phyloP scores from a whole-genome alignment of 176 grass and related monocot species.

The Bromus sterilis region DNA sequence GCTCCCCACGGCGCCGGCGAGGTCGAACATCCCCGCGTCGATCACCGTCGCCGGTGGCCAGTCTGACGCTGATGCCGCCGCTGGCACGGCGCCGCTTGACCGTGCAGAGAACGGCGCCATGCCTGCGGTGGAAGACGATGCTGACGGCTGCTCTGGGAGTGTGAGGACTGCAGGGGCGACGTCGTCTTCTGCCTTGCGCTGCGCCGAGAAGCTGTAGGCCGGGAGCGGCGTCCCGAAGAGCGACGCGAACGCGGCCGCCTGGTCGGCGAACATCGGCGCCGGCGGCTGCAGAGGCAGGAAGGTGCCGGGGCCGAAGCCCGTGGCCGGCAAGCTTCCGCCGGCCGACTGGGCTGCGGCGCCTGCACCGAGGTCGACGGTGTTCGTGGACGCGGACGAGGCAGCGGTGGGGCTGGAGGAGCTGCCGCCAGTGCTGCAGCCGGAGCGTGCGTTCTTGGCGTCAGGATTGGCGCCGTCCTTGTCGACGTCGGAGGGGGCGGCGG shows the following conservation, averaged over 20 bases:
- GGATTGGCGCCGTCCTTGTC: not conserved
- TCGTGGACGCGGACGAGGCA: not conserved
- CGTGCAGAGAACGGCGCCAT: not conserved
- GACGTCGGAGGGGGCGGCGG: not conserved
- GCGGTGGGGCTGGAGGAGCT: not conserved
- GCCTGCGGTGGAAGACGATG: not conserved
- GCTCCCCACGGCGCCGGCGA: not conserved
- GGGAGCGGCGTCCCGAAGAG: not conserved
- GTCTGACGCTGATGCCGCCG: not conserved
- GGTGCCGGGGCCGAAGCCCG: not conserved
- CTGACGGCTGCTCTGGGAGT: not conserved
- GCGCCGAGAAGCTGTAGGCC: not conserved
- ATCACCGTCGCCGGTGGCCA: not conserved
- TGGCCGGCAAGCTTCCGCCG: not conserved
- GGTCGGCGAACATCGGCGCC: slow-evolving; percentile 21
- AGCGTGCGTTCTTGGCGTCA: not conserved
- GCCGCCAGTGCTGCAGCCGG: not conserved
- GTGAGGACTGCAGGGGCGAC: not conserved
- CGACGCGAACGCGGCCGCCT: not conserved
- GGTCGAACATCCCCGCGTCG: not conserved
- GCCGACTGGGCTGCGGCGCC: not conserved
- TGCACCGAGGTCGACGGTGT: not conserved
- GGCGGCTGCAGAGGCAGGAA: not conserved
- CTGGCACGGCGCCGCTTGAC: not conserved
- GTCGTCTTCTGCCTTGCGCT: not conserved